Percentiles rank a stretch among this genome's conserved stretches.
phyloP scores from a whole-genome alignment of 1,139 yeast species.

The Dujonia santamariae region DNA sequence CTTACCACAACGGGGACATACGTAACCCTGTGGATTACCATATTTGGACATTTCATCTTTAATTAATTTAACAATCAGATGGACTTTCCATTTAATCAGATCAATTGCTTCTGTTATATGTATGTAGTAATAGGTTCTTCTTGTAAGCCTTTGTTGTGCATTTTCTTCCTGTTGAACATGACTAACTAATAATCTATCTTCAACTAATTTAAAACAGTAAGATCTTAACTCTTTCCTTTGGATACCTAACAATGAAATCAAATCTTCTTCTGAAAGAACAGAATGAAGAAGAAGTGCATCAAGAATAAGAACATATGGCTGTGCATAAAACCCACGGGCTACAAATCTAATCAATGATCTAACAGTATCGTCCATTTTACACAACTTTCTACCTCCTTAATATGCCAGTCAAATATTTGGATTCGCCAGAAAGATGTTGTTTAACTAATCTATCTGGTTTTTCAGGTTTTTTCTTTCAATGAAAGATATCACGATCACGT shows the following conservation, averaged over 20 bases:
- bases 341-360: slow-evolving; percentile 53
- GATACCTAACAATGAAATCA: slow-evolving; percentile 74
- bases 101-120: slow-evolving; percentile 94
- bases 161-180: slow-evolving; percentile 85
- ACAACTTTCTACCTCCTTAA: too few relatives aligned
- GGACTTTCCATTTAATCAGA: slow-evolving; percentile 95
- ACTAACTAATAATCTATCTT: slow-evolving; percentile 67
- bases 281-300: slow-evolving; percentile 92
- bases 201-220: slow-evolving; percentile 75
- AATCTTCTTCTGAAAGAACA: slow-evolving; percentile 91
- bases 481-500: too few relatives aligned
- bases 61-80: slow-evolving; percentile 71
- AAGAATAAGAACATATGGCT: slow-evolving; percentile 76
- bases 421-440: too few relatives aligned
- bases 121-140: slow-evolving; percentile 80
- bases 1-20: slow-evolving; percentile 82
- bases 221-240: slow-evolving; percentile 85
- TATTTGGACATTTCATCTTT: slow-evolving; percentile 79
- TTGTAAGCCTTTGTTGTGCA: slow-evolving; percentile 61
- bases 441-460: too few relatives aligned
- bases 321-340: slow-evolving; percentile 82
- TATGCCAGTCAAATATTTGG: too few relatives aligned
- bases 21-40: slow-evolving; percentile 90
- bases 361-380: slow-evolving; percentile 43
- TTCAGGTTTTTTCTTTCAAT: too few relatives aligned